phyloP scores from a whole-genome alignment of 1,284 basidiomycete species.

The Sparassis latifolia region DNA sequence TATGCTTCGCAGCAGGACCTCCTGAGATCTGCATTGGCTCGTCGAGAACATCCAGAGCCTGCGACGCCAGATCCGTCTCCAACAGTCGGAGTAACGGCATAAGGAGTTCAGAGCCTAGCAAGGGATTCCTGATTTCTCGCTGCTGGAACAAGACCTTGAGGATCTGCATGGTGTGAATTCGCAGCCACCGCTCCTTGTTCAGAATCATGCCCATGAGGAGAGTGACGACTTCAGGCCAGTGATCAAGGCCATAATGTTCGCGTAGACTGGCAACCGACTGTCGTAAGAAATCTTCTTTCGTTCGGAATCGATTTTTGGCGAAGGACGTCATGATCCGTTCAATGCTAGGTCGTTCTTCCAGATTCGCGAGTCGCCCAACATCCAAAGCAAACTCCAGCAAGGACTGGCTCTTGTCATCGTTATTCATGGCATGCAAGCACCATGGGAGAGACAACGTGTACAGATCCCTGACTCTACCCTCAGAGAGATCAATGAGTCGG shows the following conservation, averaged over 20 bases:
- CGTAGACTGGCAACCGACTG: conserved; percentile 83
- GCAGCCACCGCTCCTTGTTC: conserved; percentile 80
- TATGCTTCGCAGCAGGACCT: conserved; percentile 74
- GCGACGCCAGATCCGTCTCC: conserved; percentile 77
- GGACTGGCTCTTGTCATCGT: conserved; percentile 52
- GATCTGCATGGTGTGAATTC: conserved; percentile 79
- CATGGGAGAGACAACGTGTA: conserved; percentile 85
- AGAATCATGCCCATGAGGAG: conserved; percentile 83
- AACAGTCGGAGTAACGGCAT: conserved; percentile 87
- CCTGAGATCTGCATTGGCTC: conserved; percentile 78
- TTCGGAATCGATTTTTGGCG: conserved; percentile 82
- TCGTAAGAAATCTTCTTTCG: conserved; percentile 89
- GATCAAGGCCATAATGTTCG: conserved; percentile 69
- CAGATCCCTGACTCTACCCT: conserved; percentile 74
- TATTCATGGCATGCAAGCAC: conserved; percentile 78
- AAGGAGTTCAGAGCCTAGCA: conserved; percentile 79
- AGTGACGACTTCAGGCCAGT: conserved; percentile 75
- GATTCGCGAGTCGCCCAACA: conserved; percentile 67
- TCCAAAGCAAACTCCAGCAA: conserved; percentile 72
- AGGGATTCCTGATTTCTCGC: conserved; percentile 69
- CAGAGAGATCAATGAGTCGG: conserved; percentile 67
- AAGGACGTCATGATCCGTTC: conserved; percentile 86
- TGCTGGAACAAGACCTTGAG: conserved; percentile 87
- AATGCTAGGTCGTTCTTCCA: conserved; percentile 71
- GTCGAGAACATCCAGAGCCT: conserved; percentile 89